phyloP scores from a whole-genome alignment of 164 flowering plant species.

The Cinnamomum chago region DNA sequence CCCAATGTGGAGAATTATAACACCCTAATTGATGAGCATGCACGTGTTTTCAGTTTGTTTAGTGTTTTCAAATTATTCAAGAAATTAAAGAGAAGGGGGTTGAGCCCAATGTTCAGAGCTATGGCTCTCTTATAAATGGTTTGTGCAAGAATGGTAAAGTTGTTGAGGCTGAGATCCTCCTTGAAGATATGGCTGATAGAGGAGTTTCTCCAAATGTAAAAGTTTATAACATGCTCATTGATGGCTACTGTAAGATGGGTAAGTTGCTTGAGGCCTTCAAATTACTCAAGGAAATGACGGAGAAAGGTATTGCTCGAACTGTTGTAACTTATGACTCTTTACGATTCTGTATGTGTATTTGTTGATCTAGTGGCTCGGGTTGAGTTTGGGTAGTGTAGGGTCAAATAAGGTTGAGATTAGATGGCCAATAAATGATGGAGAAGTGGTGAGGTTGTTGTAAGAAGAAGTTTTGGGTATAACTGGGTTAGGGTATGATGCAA shows the following conservation, averaged over 20 bases:
- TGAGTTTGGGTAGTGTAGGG: no score
- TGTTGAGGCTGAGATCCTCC: conserved; percentile 52
- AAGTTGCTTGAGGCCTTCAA: conserved; percentile 42
- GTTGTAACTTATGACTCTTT: conserved; percentile 72
- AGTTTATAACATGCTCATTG: conserved; percentile 63
- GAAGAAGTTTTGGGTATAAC: no score
- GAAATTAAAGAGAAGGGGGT: conserved; percentile 53
- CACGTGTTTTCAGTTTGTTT: conserved; percentile 34
- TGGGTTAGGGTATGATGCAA: no score
- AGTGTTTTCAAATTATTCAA: conserved; percentile 57
- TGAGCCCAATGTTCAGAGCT: conserved; percentile 56
- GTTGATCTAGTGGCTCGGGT: no score
- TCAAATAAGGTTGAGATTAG: no score
- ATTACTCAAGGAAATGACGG: conserved; percentile 45
- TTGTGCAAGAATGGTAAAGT: conserved; percentile 55
- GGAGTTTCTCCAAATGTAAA: conserved; percentile 46
- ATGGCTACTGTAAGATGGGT: conserved; percentile 47
- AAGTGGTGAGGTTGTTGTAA: no score
- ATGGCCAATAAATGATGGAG: no score
- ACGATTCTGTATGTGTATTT: conserved; percentile 27
- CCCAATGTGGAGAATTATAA: conserved; percentile 53
- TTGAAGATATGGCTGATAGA: conserved; percentile 45
- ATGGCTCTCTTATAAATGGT: conserved; percentile 61
- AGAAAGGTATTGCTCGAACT: conserved; percentile 35
- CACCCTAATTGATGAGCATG: conserved; percentile 61